These are phyloP conservation scores for Epichloe typhina DNA, from an alignment of 2,329 filamentous ascomycete species.

Conservation along the genomic window DNA sequence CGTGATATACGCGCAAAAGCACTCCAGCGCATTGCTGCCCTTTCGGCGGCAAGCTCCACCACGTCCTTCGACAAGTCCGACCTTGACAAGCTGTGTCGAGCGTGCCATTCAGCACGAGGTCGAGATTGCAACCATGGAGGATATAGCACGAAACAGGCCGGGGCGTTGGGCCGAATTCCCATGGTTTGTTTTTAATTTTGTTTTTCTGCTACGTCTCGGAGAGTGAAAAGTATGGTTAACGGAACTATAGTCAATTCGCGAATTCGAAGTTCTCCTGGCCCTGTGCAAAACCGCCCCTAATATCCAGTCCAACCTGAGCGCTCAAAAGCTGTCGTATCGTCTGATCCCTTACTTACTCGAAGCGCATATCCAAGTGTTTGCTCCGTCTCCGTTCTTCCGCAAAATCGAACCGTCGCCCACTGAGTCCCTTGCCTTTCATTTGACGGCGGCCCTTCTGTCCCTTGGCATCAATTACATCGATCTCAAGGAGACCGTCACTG, in stretches of 20 bases:
- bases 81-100: conserved; percentile 47
- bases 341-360: conserved; percentile 77
- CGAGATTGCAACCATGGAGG: conserved; percentile 36
- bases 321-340: conserved; percentile 65
- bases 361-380: conserved; percentile 65
- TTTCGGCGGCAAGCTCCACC: conserved; percentile 42
- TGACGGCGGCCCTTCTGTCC: conserved; percentile 70
- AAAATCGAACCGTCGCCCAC: conserved; percentile 78
- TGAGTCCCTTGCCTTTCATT: conserved; percentile 66
- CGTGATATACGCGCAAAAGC: conserved; percentile 48
- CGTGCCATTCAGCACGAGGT: conserved; percentile 33
- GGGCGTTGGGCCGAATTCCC: conserved; percentile 38
- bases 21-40: conserved; percentile 50
- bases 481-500: conserved; percentile 51
- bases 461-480: conserved; percentile 61
- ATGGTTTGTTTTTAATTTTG: conserved; percentile 35
- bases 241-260: conserved; percentile 56
- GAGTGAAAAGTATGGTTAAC: conserved; percentile 7
- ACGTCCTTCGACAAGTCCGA: conserved; percentile 48
- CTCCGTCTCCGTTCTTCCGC: conserved; percentile 68
- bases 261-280: conserved; percentile 83
- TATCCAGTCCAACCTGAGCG: conserved; percentile 57
- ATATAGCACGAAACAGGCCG: conserved; percentile 21
- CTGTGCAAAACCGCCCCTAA: conserved; percentile 80
- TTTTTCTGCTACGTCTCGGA: background rate